phyloP scores from a whole-genome alignment of 2,329 filamentous ascomycete genomes.

The Trichoderma gracile region DNA sequence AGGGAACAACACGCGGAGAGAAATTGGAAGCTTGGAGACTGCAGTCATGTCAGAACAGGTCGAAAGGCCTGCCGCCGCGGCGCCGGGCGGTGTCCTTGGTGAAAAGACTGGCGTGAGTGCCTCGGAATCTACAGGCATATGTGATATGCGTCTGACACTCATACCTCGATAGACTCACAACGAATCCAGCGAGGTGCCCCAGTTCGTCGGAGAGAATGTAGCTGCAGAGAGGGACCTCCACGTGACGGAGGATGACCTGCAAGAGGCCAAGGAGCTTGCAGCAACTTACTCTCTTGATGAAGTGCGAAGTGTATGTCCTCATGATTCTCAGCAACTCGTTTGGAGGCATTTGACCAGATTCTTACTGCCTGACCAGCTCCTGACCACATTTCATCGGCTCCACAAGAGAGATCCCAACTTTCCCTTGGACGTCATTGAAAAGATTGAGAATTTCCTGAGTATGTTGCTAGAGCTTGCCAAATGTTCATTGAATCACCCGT shows the following conservation, averaged over 20 bases:
- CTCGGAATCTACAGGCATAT: too few species aligned
- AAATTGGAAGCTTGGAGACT: neutral
- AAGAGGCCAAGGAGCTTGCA: constrained; percentile 46
- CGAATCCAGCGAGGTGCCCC: neutral
- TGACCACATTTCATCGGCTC: constrained; percentile 13
- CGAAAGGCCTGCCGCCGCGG: neutral
- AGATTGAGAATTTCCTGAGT: constrained; percentile 42
- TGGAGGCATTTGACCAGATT: neutral
- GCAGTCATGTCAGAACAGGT: neutral
- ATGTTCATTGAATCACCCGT: neutral
- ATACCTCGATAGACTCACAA: neutral
- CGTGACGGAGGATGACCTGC: constrained; percentile 47
- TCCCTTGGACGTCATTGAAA: constrained; percentile 38
- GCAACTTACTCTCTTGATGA: constrained; percentile 39
- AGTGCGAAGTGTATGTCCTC: constrained; percentile 34
- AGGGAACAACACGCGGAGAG: neutral
- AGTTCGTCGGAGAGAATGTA: neutral
- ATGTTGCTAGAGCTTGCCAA: constrained; percentile 27
- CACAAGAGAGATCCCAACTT: constrained; percentile 44
- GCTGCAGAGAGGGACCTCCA: constrained; percentile 17
- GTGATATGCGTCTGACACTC: neutral
- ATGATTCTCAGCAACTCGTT: neutral
- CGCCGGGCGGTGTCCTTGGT: neutral
- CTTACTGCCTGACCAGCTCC: neutral
- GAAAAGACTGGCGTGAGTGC: constrained; percentile 1